Percentiles rank a stretch among this genome's conserved stretches.
phyloP scores from a whole-genome alignment of 164 flowering plant species.

The Nymphaea colorata region DNA sequence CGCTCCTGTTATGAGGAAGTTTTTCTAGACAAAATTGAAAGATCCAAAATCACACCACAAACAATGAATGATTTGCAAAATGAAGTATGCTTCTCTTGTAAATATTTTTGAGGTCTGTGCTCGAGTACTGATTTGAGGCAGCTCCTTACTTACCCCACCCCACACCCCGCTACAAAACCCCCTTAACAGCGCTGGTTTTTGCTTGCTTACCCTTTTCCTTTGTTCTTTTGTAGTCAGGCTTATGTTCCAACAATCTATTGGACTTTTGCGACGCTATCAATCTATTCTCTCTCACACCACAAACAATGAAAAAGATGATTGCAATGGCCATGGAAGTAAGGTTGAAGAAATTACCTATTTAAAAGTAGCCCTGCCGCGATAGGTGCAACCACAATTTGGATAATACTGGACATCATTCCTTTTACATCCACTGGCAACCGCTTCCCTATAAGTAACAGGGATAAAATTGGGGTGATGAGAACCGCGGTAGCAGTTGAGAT shows the following conservation, averaged over 20 bases:
- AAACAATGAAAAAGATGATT: background rate
- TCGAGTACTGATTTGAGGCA: no score
- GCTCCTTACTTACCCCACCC: no score
- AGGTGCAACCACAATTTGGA: constrained; percentile 84
- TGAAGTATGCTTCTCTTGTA: background rate
- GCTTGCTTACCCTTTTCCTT: background rate
- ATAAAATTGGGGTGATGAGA: constrained; percentile 71
- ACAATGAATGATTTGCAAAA: background rate
- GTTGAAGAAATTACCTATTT: constrained; percentile 35
- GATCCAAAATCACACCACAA: background rate
- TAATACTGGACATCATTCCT: constrained; percentile 84
- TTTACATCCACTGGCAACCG: constrained; percentile 86
- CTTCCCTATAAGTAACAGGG: constrained; percentile 78
- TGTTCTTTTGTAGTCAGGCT: no score
- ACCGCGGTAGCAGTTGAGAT: constrained; percentile 87
- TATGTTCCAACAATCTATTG: background rate
- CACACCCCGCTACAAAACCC: no score
- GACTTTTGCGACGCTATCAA: background rate
- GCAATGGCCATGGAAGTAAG: background rate
- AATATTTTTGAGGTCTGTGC: background rate
- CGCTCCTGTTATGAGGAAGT: background rate
- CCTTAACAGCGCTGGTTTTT: background rate
- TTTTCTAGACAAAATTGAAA: background rate
- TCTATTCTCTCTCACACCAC: background rate
- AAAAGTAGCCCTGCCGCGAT: constrained; percentile 76